Base-by-base conservation (phyloP, 306 rosid species). In the Sindora glabra region DNA sequence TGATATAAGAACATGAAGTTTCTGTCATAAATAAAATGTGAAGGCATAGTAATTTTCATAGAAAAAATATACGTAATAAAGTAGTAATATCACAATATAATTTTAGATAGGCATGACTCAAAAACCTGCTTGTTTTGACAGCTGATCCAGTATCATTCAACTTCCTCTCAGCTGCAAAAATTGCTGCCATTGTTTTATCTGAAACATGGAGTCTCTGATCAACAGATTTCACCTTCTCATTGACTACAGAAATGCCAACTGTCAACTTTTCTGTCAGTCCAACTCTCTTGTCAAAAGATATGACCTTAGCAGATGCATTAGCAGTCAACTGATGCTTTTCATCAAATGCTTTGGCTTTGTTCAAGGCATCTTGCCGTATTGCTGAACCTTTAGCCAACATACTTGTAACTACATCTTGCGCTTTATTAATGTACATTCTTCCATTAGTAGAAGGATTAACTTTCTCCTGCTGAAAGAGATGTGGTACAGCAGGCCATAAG, bases 271-370 rank as follows among this genome's bases (percentile, higher is more conserved):
- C 91, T 2, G 95, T 74, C 67, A 90, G 77, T 60, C 96, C 85
- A 37, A 87, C 90, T 68, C 82, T 85, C 82, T 56, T 81, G 77
- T 87, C 96, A 67, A 90, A 85, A 61, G 95, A 87, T 73, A 50
- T 44, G 48, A 85, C 97, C 82, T 75, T 90, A 22, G 83, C 95
- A 53, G 97, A 87, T 48, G 96, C 97, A 82, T 85, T 82, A 14
- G 96, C 89, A 38, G 70, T 76, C 69, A 90, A 75, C 47, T 66
- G 85, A 81, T 90, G 97, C 68, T 87, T 90, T 65, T 87, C 97
- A 67, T 90, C 97, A 81, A 90, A 90, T 70, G 97, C 91, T 83
- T 90, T 90, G 55, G 97, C 97, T 75, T 83, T 90, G 79, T 77
- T 90, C 71, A 90, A 41, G 0, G 89, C 96, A 74, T 90, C 97